Base-by-base conservation (phyloP, 192 early-diverging fungal genomes). In the Backusella luteola region DNA sequence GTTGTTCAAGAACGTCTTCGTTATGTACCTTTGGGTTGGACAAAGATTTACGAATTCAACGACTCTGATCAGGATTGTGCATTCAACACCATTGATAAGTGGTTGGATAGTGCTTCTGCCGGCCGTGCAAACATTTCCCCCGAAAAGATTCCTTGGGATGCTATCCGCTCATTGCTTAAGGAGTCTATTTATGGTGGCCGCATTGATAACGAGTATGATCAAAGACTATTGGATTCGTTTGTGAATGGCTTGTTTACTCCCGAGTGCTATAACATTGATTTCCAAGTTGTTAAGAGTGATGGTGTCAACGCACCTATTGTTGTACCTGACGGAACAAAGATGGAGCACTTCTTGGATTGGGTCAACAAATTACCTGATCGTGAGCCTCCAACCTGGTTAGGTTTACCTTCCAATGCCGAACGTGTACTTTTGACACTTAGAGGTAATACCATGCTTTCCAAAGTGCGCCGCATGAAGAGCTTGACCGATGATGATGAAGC, bases 1-100 rank as follows among this genome's bases (percentile, higher is more conserved):
- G 87, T 99, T 21, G 90, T 97, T 6, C 85, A 96, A 77, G 98
- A 99, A 87, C 95, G 98, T 66, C 88, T 98, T 38, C 93, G 98
- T 11, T 99, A 99, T 81, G 91, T 91, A 19, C 98, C 98, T 52
- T 87, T 99, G 36, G 98, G 98, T 26, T 99, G 98, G 98, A 93
- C 96, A 12, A 97, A 96, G 84, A 76, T 84, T 1, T 99, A 99
- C 79, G 98, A 99, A 80, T 99, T 99, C 80, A 98, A 97, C 81
- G 98, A 99, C 76, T 93, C 97, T 6, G 98, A 99, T 83, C 92
- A 94, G 79, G 94, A 96, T 49, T 97, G 96, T 80, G 96, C 94
- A 0, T 77, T 98, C 36, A 87, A 85, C 19, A 95, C 96, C 0
- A 89, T 99, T 63, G 96, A 99, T 84, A 81, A 86, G 59, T 99